Base-by-base conservation (phyloP, 192 early-diverging fungal genomes). In the Borealophlyctis nickersoniae region DNA sequence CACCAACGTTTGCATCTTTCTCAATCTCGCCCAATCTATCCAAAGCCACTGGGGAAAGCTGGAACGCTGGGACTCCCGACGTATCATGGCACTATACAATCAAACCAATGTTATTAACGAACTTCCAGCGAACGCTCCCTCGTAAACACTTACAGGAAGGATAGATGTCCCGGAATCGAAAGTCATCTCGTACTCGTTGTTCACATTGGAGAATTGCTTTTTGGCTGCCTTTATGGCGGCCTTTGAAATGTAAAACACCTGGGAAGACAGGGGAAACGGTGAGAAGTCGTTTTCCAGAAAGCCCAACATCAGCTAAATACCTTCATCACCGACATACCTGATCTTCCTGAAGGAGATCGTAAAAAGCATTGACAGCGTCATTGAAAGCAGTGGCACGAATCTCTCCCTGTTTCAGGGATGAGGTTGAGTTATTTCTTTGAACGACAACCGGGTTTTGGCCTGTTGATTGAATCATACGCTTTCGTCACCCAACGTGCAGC, bases 321-420 rank as follows among this genome's bases (percentile, higher is more conserved):
- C 45, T 48, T 13, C n/a, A 9, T 48, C 11, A n/a, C n/a, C n/a
- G 36, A 2, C 45, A 4, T 24, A 66, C 73, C 63, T 80, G 60
- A 31, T 85, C 88, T 13, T 89, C 87, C 51, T 94, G 78, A 23
- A 99, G 69, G 28, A 91, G n/a, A 23, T 90, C 76, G 58, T 87
- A 92, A 60, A 90, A 81, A 26, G 77, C 71, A 63, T 89, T 88
- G 1, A 91, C 93, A 54, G 90, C 84, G 48, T 94, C 90, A 36
- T 88, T 94, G 73, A 99, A 99, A n/a, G 73, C 87, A 1, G 96
- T 97, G 4, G 90, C 95, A 49, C 90, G 87, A 65, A 99, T 98
- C 67, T 98, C 95, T 48, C 92, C 87, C 89, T 91, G 67, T n/a
- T 53, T 3, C 19, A 24, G 57, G 28, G 16, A 74, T 53, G 48